A percentile compares a stretch with the other conserved stretches of the same genome.
Evolutionary conservation across 139 green algal genomes (phyloP).

Genomic region (Pleodorina starrii): DNA sequence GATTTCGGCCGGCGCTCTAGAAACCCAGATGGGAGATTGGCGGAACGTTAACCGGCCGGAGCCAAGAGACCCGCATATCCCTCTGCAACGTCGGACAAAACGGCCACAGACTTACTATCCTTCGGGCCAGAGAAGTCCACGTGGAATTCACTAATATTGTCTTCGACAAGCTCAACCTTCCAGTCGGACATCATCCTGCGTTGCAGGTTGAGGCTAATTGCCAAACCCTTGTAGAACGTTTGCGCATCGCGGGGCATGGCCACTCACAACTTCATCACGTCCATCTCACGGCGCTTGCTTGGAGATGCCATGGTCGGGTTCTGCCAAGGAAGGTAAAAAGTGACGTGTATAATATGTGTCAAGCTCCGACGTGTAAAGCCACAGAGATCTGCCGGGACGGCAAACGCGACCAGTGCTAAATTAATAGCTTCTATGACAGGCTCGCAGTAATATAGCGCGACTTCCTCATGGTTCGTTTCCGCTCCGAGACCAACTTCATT

Average conservation of each 20-base stretch:
- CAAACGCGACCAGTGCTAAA: not conserved
- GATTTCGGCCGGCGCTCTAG: too few relatives aligned
- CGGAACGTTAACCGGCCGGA: too few relatives aligned
- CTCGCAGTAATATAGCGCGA: too few relatives aligned
- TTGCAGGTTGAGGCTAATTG: not conserved
- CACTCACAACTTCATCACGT: constrained; percentile 94
- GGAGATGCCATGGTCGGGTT: constrained; percentile 41
- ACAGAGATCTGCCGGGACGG: not conserved
- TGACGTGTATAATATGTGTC: not conserved
- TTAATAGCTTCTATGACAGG: too few relatives aligned
- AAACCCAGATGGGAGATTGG: too few relatives aligned
- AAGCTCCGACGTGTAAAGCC: constrained; percentile 2
- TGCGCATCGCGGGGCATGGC: not conserved
- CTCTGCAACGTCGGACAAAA: not conserved
- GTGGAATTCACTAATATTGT: constrained; percentile 92
- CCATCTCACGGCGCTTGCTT: constrained; percentile 85
- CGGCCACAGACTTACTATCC: constrained; percentile 71
- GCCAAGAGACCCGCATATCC: not conserved
- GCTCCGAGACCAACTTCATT: not conserved
- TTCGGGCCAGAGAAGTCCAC: constrained; percentile 93
- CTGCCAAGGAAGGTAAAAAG: not conserved
- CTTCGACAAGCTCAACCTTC: constrained; percentile 94
- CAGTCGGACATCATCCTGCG: constrained; percentile 98
- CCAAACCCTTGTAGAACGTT: not conserved
- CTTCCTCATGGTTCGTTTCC: too few relatives aligned